Evolutionary conservation across 2,329 filamentous ascomycete genomes (phyloP).

Genomic region (Fonsecaea nubica): DNA sequence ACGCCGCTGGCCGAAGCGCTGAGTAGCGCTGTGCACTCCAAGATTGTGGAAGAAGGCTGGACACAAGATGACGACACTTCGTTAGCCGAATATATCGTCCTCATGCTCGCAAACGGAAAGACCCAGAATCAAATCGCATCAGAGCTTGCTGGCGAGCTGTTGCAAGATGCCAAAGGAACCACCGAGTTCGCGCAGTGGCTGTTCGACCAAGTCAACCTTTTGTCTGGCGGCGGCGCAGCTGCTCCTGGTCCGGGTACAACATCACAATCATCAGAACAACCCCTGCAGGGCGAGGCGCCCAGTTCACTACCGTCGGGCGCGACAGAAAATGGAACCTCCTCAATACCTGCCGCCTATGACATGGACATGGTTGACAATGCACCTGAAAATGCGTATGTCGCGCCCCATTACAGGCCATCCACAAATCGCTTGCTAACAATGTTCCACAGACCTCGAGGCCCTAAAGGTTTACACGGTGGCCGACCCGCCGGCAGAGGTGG

Average conservation of each 20-base stretch:
- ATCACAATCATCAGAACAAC: slow-evolving; percentile 61
- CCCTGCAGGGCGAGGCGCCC: slow-evolving; percentile 63
- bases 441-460: slow-evolving; percentile 78
- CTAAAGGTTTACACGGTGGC: slow-evolving; percentile 89
- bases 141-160: slow-evolving; percentile 86
- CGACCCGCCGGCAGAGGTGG: slow-evolving; percentile 72
- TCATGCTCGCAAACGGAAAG: slow-evolving; percentile 97
- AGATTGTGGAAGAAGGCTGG: slow-evolving; percentile 93
- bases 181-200: slow-evolving; percentile 88
- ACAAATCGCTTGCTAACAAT: slow-evolving; percentile 15
- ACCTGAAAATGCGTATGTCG: slow-evolving; percentile 41
- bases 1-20: slow-evolving; percentile 86
- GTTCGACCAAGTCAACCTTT: slow-evolving; percentile 76
- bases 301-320: slow-evolving; percentile 37
- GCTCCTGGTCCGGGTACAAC: slow-evolving; percentile 18
- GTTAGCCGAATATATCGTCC: slow-evolving; percentile 92
- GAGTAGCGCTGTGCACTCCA: slow-evolving; percentile 81
- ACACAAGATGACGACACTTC: slow-evolving; percentile 80
- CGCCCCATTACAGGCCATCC: background rate
- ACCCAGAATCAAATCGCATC: slow-evolving; percentile 85
- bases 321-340: slow-evolving; percentile 63
- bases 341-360: slow-evolving; percentile 38
- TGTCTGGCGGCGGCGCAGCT: slow-evolving; percentile 30
- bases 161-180: slow-evolving; percentile 83
- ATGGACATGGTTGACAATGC: slow-evolving; percentile 39